Conservation (phyloP, 208 protist species). For the Leishmania arabica region DNA sequence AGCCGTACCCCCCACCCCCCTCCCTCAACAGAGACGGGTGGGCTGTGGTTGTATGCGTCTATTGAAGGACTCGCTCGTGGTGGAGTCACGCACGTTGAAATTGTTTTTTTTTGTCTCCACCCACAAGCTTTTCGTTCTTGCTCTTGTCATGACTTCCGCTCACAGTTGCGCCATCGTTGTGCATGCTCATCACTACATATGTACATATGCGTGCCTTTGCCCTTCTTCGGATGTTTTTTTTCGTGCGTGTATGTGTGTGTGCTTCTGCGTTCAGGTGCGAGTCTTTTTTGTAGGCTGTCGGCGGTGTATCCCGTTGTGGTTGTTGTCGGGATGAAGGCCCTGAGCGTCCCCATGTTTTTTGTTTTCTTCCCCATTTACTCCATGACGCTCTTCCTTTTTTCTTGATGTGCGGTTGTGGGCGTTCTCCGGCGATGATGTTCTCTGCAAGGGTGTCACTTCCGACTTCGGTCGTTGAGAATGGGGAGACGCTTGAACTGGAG, state of each 20-base stretch:
- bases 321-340: not conserved
- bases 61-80: not conserved
- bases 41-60: not conserved
- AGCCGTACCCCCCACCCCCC: not conserved
- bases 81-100: not conserved
- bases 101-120: not conserved
- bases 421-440: not conserved
- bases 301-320: not conserved
- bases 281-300: too few relatives aligned
- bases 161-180: not conserved
- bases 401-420: too few relatives aligned
- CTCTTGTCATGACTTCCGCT: not conserved
- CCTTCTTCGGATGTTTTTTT: not conserved
- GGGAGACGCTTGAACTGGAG: not conserved
- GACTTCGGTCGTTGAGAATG: not conserved
- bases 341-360: not conserved
- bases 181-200: not conserved
- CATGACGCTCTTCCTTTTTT: not conserved
- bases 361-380: not conserved
- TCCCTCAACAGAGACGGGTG: not conserved
- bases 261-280: not conserved
- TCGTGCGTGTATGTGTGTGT: not conserved
- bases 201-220: not conserved
- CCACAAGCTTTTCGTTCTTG: not conserved
- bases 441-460: not conserved